These are phyloP conservation scores for Lodderomyces oxycetoniae DNA, from an alignment of 1,139 yeast species.

Conservation along the genomic window DNA sequence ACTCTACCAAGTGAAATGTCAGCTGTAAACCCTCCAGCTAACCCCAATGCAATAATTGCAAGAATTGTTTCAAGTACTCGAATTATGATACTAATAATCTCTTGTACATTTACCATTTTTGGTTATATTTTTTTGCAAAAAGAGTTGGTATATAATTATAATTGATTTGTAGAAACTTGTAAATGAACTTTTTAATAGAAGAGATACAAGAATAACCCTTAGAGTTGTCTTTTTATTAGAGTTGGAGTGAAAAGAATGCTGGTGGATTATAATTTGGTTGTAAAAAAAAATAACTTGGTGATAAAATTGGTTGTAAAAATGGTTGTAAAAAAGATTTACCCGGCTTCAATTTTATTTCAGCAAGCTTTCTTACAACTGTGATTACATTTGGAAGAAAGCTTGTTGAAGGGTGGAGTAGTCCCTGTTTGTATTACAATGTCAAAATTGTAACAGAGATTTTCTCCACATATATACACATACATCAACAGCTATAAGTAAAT, in stretches of 20 bases:
- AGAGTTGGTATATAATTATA: too few species aligned
- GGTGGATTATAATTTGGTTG: constrained; percentile 1
- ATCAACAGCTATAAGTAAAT: too few species aligned
- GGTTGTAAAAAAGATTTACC: too few species aligned
- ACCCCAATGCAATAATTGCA: constrained; percentile 21
- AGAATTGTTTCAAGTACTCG: constrained; percentile 21
- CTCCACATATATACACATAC: too few species aligned
- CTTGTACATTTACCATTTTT: constrained; percentile 2
- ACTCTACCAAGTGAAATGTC: constrained; percentile 14
- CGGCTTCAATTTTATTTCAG: too few species aligned
- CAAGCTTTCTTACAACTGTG: too few species aligned
- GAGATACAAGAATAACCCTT: neutral
- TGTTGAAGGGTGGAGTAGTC: too few species aligned
- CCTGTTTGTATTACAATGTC: too few species aligned
- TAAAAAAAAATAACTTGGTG: constrained; percentile 1
- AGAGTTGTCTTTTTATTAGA: neutral
- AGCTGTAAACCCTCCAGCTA: constrained; percentile 21
- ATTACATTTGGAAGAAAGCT: too few species aligned
- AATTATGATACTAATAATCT: constrained; percentile 5
- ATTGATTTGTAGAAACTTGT: too few species aligned
- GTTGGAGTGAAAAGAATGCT: neutral
- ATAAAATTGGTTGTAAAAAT: constrained; percentile 1
- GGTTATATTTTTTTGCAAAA: neutral
- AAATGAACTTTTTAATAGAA: neutral
- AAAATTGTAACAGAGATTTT: too few species aligned